These are phyloP conservation scores for Pseudisothecium myosuroides DNA, from an alignment of 225 moss, liverwort and hornwort species.

Conservation along the genomic window DNA sequence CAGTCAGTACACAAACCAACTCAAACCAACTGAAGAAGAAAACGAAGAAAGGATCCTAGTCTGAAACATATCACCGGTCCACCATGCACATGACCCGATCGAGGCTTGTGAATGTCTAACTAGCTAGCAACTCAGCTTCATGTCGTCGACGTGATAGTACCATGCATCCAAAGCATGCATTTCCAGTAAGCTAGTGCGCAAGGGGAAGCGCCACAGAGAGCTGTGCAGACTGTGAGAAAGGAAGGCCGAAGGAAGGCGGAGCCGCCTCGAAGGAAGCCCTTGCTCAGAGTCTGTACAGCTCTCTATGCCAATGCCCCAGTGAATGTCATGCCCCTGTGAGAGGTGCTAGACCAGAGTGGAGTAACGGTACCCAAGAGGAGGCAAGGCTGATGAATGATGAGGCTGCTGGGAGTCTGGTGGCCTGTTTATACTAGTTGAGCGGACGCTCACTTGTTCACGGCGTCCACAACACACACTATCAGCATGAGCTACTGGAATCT, in stretches of 20 bases:
- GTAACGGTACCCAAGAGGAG: background rate
- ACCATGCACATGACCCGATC: background rate
- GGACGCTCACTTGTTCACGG: background rate
- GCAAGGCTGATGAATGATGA: background rate
- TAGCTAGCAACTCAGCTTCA: background rate
- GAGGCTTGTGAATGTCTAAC: background rate
- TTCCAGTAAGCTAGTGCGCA: too few relatives aligned
- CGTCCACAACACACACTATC: background rate
- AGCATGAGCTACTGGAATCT: background rate
- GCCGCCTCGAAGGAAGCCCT: background rate
- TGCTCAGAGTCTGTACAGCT: slow-evolving; percentile 22
- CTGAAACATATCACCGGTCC: background rate
- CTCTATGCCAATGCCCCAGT: slow-evolving; percentile 6
- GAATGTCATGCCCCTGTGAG: background rate
- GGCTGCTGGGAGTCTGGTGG: background rate
- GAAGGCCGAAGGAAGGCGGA: background rate
- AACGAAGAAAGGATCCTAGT: background rate
- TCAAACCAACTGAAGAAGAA: background rate
- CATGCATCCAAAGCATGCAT: background rate
- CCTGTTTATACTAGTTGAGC: background rate
- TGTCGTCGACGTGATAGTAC: background rate
- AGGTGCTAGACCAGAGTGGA: background rate
- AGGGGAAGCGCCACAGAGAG: slow-evolving; percentile 23
- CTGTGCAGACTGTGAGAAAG: slow-evolving; percentile 38
- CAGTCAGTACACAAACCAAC: background rate